These are phyloP conservation scores for Pestalotiopsis sp. DNA, from an alignment of 2,329 filamentous ascomycete species.

Conservation along the genomic window DNA sequence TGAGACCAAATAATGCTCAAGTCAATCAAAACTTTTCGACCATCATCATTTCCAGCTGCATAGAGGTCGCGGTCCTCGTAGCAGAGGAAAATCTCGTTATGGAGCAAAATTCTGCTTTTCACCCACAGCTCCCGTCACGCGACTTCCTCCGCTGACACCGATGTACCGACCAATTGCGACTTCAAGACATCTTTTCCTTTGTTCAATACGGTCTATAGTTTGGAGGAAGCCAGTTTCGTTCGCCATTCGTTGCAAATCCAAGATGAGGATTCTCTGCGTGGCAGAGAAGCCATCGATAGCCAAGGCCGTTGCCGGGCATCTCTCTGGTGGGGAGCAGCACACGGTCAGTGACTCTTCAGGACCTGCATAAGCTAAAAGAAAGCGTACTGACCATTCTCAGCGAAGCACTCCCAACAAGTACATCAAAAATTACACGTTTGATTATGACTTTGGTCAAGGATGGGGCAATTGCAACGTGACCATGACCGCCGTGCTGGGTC, in stretches of 20 bases:
- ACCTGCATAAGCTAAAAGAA: too few species aligned
- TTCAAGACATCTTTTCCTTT: not conserved
- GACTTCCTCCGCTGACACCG: not conserved
- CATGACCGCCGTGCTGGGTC: slow-evolving; percentile 92
- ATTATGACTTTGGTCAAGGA: slow-evolving; percentile 77
- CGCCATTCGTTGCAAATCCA: slow-evolving; percentile 22
- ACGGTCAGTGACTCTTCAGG: not conserved
- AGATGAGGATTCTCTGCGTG: slow-evolving; percentile 55
- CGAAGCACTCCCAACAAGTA: slow-evolving; percentile 69
- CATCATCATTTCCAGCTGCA: not conserved
- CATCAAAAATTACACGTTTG: slow-evolving; percentile 93
- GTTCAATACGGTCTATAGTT: not conserved
- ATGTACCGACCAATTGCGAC: not conserved
- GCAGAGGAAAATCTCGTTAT: not conserved
- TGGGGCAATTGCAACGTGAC: slow-evolving; percentile 85
- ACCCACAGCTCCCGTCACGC: not conserved
- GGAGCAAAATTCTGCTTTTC: slow-evolving; percentile 2
- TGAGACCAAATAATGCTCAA: not conserved
- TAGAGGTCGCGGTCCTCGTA: not conserved
- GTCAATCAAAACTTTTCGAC: not conserved
- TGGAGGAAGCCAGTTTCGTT: not conserved
- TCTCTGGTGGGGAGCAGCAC: slow-evolving; percentile 66
- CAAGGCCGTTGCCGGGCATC: slow-evolving; percentile 82
- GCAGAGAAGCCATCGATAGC: slow-evolving; percentile 41
- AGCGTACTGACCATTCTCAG: slow-evolving; percentile 41